These are phyloP conservation scores for Rheum nobile DNA, from an alignment of 148 eudicot species.

Conservation along the genomic window DNA sequence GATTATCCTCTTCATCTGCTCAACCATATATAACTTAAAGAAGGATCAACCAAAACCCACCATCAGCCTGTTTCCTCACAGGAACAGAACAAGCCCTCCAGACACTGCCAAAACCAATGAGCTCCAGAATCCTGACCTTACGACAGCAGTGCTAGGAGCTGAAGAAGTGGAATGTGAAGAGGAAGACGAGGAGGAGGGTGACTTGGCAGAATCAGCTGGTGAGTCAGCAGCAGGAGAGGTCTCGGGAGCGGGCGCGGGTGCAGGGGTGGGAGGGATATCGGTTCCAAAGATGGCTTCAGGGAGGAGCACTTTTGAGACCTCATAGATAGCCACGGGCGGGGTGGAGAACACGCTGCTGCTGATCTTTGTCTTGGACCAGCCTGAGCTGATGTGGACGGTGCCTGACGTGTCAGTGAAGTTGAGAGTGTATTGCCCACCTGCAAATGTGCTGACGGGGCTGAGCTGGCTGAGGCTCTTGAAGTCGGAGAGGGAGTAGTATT, in stretches of 20 bases:
- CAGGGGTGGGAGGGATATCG: slow-evolving; percentile 75
- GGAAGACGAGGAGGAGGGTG: slow-evolving; percentile 11
- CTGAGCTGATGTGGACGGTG: slow-evolving; percentile 36
- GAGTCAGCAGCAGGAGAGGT: slow-evolving; percentile 41
- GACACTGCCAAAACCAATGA: slow-evolving; percentile 1
- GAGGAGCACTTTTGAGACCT: slow-evolving; percentile 66
- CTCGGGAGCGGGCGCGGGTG: slow-evolving; percentile 75
- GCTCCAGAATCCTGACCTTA: neutral
- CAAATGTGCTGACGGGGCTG: slow-evolving; percentile 46
- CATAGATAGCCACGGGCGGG: slow-evolving; percentile 59
- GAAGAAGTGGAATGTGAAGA: slow-evolving; percentile 30
- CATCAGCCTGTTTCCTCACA: neutral
- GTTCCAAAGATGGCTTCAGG: slow-evolving; percentile 84
- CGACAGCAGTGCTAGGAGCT: neutral
- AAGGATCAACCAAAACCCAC: neutral
- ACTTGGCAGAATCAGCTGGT: slow-evolving; percentile 18
- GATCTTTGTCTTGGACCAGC: slow-evolving; percentile 63
- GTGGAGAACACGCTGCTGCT: slow-evolving; percentile 66
- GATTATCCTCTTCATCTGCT: neutral
- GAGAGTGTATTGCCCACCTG: slow-evolving; percentile 51
- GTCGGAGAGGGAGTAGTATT: slow-evolving; percentile 66
- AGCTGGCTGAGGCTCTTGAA: slow-evolving; percentile 49
- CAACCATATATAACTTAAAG: neutral
- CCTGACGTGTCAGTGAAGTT: slow-evolving; percentile 66
- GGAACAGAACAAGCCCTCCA: neutral